A percentile compares a stretch with the other conserved stretches of the same genome.
These are phyloP conservation scores for Trichocomaceae sp. DNA, from an alignment of 2,329 filamentous ascomycete species.

Conservation along the genomic window DNA sequence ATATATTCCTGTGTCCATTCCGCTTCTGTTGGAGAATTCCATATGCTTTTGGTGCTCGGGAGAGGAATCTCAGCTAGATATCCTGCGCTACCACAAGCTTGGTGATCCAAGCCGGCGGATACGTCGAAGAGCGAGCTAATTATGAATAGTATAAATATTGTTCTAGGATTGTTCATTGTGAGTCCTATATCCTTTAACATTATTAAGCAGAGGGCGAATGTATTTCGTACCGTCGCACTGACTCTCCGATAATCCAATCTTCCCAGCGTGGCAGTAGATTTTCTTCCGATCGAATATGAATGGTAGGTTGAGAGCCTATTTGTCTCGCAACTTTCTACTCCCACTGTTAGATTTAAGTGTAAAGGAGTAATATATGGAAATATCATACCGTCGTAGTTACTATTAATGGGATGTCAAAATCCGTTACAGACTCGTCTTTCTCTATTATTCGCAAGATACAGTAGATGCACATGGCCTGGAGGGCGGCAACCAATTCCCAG, in stretches of 20 bases:
- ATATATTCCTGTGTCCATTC: slow-evolving; percentile 5
- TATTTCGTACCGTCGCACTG: not conserved
- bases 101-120: not conserved
- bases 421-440: not conserved
- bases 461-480: slow-evolving; percentile 2
- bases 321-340: not conserved
- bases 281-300: not conserved
- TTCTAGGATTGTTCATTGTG: not conserved
- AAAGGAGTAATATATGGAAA: not conserved
- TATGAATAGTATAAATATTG: not conserved
- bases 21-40: slow-evolving; percentile 1
- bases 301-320: not conserved
- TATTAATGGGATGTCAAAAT: slow-evolving; percentile 6
- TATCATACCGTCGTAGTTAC: not conserved
- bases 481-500: not conserved
- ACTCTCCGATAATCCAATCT: slow-evolving; percentile 4
- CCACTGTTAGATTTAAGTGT: not conserved
- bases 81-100: not conserved
- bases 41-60: slow-evolving; percentile 3
- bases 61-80: slow-evolving; percentile 1
- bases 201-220: not conserved
- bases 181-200: not conserved
- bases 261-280: not conserved
- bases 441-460: not conserved
- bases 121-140: slow-evolving; percentile 1